These are phyloP conservation scores for Elongisporangium undulatum DNA, from an alignment of 352 stramenopile species.

Conservation along the genomic window DNA sequence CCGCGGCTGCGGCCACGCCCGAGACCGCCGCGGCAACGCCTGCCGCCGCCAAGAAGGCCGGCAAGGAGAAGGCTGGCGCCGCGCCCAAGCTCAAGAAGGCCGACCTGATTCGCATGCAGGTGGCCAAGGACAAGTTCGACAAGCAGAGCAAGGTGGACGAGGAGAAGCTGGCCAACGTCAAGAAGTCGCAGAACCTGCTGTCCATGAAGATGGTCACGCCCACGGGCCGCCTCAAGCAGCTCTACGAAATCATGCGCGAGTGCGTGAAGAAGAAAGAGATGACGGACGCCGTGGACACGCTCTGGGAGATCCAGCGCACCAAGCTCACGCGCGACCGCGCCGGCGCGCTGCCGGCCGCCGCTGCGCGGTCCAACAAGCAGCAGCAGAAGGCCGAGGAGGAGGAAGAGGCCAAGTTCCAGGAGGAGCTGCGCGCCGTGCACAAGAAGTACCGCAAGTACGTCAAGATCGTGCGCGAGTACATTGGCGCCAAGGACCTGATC, in stretches of 20 bases:
- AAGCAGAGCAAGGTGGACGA: constrained; percentile 87
- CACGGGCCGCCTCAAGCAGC: constrained; percentile 72
- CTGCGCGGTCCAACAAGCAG: constrained; percentile 73
- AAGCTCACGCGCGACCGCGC: constrained; percentile 53
- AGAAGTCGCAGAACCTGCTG: constrained; percentile 74
- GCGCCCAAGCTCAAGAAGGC: constrained; percentile 78
- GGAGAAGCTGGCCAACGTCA: constrained; percentile 85
- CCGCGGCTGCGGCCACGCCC: constrained; percentile 4
- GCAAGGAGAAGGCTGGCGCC: constrained; percentile 41
- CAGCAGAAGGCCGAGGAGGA: constrained; percentile 65
- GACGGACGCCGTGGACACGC: constrained; percentile 80
- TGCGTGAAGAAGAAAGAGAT: constrained; percentile 84
- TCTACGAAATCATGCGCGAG: constrained; percentile 84
- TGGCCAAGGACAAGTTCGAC: constrained; percentile 84
- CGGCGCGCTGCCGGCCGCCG: constrained; percentile 22
- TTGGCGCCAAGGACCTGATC: constrained; percentile 70
- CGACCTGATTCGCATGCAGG: constrained; percentile 81
- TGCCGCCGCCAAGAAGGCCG: constrained; percentile 5
- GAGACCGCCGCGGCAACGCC: constrained; percentile 3
- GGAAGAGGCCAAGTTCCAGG: constrained; percentile 63
- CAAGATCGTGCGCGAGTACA: constrained; percentile 68
- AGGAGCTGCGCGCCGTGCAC: constrained; percentile 67
- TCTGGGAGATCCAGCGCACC: constrained; percentile 84
- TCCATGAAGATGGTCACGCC: constrained; percentile 87
- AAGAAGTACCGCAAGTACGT: constrained; percentile 89